Evolutionary conservation across 2,329 filamentous ascomycete genomes (phyloP).

Genomic region (Venturia oleaginea): DNA sequence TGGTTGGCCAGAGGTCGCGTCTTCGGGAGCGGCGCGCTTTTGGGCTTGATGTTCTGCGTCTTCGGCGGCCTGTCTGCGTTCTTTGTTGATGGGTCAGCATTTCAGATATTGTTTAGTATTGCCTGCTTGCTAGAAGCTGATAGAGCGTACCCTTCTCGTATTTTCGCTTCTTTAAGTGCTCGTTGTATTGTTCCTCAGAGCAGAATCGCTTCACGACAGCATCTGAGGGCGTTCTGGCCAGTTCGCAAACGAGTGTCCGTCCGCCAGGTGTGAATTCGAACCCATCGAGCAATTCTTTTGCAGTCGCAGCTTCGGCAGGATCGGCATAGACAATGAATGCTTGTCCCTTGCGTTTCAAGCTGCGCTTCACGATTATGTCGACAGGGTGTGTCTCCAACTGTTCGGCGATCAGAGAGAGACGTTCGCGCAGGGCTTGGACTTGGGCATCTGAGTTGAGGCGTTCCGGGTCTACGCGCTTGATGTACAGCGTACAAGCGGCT

Average conservation of each 20-base stretch:
- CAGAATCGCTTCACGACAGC: conserved; percentile 69
- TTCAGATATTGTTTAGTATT: background rate
- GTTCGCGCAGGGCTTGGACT: background rate
- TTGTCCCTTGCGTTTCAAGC: conserved; percentile 86
- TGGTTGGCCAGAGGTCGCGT: conserved; percentile 40
- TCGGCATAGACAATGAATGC: conserved; percentile 88
- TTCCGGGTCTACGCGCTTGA: conserved; percentile 9
- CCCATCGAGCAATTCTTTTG: conserved; percentile 81
- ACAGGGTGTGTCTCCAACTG: conserved; percentile 29
- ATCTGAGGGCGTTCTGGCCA: conserved; percentile 78
- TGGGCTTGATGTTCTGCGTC: conserved; percentile 35
- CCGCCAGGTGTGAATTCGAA: conserved; percentile 72
- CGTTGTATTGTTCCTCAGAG: conserved; percentile 73
- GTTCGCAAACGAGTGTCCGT: conserved; percentile 77
- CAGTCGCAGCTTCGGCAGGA: conserved; percentile 66
- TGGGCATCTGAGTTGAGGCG: conserved; percentile 9
- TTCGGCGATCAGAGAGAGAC: conserved; percentile 4
- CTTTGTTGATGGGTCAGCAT: conserved; percentile 29
- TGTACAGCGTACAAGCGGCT: conserved; percentile 10
- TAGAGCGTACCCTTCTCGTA: conserved; percentile 71
- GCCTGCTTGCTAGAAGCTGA: background rate
- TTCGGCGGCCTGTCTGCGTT: conserved; percentile 68
- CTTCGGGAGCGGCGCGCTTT: conserved; percentile 22
- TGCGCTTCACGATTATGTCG: conserved; percentile 81
- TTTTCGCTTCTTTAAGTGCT: conserved; percentile 72